Base-by-base conservation (phyloP, 2,329 filamentous ascomycete species). In the Hymenoscyphus infarciens region DNA sequence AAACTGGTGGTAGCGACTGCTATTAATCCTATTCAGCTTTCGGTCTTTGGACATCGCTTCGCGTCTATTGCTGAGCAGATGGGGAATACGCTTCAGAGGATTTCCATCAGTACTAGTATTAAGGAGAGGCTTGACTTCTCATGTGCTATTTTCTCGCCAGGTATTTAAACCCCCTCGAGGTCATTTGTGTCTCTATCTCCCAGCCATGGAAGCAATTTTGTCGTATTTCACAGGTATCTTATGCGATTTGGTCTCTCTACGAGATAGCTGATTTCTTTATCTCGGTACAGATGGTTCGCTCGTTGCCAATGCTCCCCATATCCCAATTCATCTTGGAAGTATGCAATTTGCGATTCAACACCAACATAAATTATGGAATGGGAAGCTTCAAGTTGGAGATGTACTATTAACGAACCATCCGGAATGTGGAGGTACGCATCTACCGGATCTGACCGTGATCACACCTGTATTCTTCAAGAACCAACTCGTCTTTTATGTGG, bases 31-130 rank as follows among this genome's bases (percentile, higher is more conserved):
- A 89, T 92, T 68, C 81, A 90, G 75, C 80, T 93, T 1, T 88
- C 86, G 69, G 88, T 93, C 63, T 92, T 93, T 68, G 87, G 87
- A 0, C 88, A 92, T 73, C 82, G 90, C 13, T 93, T 93, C 75
- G 93, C 92, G 90, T 86, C 87, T 11, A 91, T 93, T 69, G 90
- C 90, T 1, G 90, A 93, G 75, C 89, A 93, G 72, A 93, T 93
- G 90, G 89, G 90, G 1, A 80, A 87, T 56, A 86, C 88, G 2
- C 75, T 92, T 16, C 89, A 92, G 71, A 92, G 92, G 77, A 92
- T 88, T 0, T 88, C 86, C 71, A 87, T 92, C 59, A 88, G 83
- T 68, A 90, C 86, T 1, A 93, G 92, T 69, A 88, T 92, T 73
- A 89, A 93, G 73, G 90, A 94, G 72, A 84, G 90, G 57, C 81